phyloP scores from a whole-genome alignment of 139 green algal species.

The Prasinococcaceae sp. region DNA sequence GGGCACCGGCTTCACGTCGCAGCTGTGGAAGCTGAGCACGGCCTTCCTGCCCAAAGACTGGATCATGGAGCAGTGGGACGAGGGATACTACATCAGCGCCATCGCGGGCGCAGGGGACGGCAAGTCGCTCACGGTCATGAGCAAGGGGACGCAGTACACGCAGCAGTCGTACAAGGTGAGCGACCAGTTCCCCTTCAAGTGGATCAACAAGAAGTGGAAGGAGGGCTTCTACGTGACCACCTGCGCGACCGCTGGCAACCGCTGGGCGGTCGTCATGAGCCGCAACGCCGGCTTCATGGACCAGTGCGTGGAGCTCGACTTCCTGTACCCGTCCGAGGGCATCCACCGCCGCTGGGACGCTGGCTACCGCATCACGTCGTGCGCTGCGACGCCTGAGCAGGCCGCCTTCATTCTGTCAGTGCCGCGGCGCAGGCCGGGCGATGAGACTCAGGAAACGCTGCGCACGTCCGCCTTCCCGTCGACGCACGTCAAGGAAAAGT shows the following conservation, averaged over 20 bases:
- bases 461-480: conserved; percentile 84
- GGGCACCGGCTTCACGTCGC: conserved; percentile 79
- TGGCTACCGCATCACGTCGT: conserved; percentile 91
- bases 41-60: conserved; percentile 98
- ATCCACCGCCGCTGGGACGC: conserved; percentile 93
- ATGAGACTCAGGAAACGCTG: conserved; percentile 96
- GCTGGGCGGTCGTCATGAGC: conserved; percentile 98
- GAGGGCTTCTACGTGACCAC: conserved; percentile 98
- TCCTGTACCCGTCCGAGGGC: conserved; percentile 93
- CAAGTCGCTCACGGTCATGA: conserved; percentile 46
- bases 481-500: conserved; percentile 98
- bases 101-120: conserved; percentile 76
- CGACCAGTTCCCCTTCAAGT: conserved; percentile 99
- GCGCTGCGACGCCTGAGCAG: conserved; percentile 87
- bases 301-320: conserved; percentile 98
- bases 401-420: conserved; percentile 67
- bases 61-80: conserved; percentile 99
- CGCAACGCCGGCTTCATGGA: conserved; percentile 94
- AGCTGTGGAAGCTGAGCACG: conserved; percentile 38
- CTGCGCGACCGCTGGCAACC: conserved; percentile 82
- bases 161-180: conserved; percentile 99
- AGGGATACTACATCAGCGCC: conserved; percentile 98
- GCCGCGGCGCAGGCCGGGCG: conserved; percentile 60
- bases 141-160: conserved; percentile 83
- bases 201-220: conserved; percentile 99